Base-by-base conservation (phyloP, 1,139 yeast genomes). In the Suhomyces coccinellae region DNA sequence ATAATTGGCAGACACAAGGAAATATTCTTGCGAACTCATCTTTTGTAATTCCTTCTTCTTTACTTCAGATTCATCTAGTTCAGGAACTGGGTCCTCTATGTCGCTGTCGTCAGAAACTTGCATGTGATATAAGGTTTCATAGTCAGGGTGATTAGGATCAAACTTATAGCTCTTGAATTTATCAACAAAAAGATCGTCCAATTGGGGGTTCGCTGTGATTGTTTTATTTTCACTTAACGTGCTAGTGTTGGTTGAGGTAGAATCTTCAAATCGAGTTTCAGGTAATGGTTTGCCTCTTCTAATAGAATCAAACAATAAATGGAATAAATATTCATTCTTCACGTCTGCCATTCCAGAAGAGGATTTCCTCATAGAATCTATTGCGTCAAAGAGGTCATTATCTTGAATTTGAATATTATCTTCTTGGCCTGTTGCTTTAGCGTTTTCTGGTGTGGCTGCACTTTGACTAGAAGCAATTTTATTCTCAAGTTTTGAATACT, bases 61-160 rank as follows among this genome's bases (percentile, higher is more conserved):
- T 6, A 13, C 16, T 9, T 34, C 36, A 3, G 17, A n/a, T 3
- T 13, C 9, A 1, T 34, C 17, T 9, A 24, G 3, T 16, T 28
- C 40, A 2, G 14, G 20, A 17, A 10, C 16, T 11, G 20, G 17
- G 8, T 41, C 44, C 29, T 60, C 66, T 3, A 50, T 42, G 33
- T 60, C 69, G 38, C 66, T 70, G 39, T 64, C 71, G 41, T 71
- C 77, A 2, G 76, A 70, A 14, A 56, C 61, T 38, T 63, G 65
- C 62, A 71, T 66, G 40, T 61, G 58, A 13, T 43, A 42, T 2
- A 53, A 43, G 42, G 47, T 40, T 14, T 43, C 39, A 22, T 32
- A 42, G 4, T 53, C 40, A 1, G 38, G 24, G 24, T 33, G 40
- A 1, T 27, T n/a, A 13, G 30, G n/a, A 10, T 33, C 32, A 15